Evolutionary conservation across 768 basidiomycete species (phyloP), one percentile per base, ranked within the genome.

Genomic region (Lentinula lateritia): DNA sequence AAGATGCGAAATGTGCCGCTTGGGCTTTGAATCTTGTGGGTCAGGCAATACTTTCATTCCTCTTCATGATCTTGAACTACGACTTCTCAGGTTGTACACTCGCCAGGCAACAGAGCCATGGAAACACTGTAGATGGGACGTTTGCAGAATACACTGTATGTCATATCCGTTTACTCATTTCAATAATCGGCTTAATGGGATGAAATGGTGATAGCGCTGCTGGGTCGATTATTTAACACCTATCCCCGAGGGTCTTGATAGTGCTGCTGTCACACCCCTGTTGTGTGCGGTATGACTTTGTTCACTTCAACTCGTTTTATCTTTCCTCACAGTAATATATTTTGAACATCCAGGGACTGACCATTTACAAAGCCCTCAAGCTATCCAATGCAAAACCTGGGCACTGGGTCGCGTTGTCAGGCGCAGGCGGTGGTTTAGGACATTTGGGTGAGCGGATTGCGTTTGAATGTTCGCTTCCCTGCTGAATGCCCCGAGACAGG

Each of bases 291-390:
- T 86, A 67, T 58, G 80, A 66, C 23, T 35, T 41, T 20, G 1
- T 12, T 32, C 23, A 28, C 38, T 41, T 45, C 55, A 23, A 36
- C 23, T 10, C 2, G 10, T 15, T 39, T 56, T 60, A 23, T 62
- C 6, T 2, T 34, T 15, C n/a, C 50, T n/a, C 2, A 52, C 7
- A 28, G 28, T 4, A 28, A 28, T 1, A 28, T 28, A 28, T 28
- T 28, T 2, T 4, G 28, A 28, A 28, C 28, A 28, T 18, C 18
- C 43, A 88, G 87, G 90, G 89, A 5, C 72, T 95, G 35, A 94
- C 93, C 1, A 86, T 90, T 8, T 94, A 90, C 72, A 88, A 88
- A 66, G 93, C 88, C 0, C 72, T 95, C 64, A 92, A 92, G 72
- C 76, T 86, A 64, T 75, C 83, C 6, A 76, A 78, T 34, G 71